phyloP scores from a whole-genome alignment of 2,329 filamentous ascomycete species.

The Blastomyces parvus region DNA sequence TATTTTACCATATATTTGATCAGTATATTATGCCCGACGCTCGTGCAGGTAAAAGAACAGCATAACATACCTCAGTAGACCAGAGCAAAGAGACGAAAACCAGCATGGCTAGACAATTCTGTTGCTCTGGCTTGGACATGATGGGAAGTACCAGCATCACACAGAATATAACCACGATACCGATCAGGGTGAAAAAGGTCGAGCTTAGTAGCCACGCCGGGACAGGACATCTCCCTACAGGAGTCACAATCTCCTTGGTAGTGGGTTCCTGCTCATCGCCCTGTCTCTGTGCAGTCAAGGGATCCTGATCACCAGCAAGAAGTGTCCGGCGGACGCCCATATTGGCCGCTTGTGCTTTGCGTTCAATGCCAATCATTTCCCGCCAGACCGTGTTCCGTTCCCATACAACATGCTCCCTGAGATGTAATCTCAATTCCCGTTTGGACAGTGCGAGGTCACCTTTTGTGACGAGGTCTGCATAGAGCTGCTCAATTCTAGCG shows the following conservation, averaged over 20 bases:
- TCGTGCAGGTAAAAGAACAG: not conserved
- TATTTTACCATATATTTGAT: not conserved
- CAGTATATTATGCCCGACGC: constrained; percentile 9
- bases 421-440: constrained; percentile 77
- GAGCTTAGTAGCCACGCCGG: constrained; percentile 77
- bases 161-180: constrained; percentile 63
- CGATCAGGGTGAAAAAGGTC: constrained; percentile 66
- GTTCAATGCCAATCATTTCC: constrained; percentile 96
- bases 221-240: constrained; percentile 64
- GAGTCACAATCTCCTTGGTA: constrained; percentile 65
- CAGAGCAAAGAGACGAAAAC: constrained; percentile 89
- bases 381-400: constrained; percentile 98
- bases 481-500: constrained; percentile 63
- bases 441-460: constrained; percentile 69
- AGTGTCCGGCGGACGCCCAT: constrained; percentile 70
- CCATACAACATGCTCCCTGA: constrained; percentile 96
- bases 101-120: constrained; percentile 90
- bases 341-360: constrained; percentile 87
- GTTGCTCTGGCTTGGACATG: constrained; percentile 78
- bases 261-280: constrained; percentile 65
- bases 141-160: constrained; percentile 67
- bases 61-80: constrained; percentile 71
- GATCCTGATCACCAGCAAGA: constrained; percentile 63
- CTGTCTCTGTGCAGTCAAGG: constrained; percentile 61
- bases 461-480: constrained; percentile 70